These are phyloP conservation scores for Pseudonitzschia delicatissima DNA, from an alignment of 108 stramenopile species.

Conservation along the genomic window DNA sequence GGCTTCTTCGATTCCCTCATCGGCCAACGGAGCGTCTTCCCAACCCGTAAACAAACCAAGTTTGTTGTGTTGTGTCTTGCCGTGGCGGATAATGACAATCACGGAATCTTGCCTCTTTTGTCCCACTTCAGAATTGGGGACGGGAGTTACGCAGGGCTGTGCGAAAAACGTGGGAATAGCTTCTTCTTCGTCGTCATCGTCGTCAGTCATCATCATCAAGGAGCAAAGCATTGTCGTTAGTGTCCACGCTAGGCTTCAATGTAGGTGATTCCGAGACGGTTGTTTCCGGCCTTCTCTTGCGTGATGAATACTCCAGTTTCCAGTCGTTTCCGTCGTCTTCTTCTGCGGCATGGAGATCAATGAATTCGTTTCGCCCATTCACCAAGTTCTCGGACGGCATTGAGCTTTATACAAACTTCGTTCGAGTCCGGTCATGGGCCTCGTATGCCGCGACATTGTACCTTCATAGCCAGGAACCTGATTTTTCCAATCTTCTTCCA, in stretches of 20 bases:
- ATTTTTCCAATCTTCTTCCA: conserved; percentile 73
- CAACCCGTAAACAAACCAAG: conserved; percentile 93
- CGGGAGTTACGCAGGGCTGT: conserved; percentile 39
- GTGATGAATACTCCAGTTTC: conserved; percentile 31
- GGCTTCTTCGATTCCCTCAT: conserved; percentile 89
- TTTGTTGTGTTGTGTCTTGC: conserved; percentile 92
- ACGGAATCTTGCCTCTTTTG: conserved; percentile 52
- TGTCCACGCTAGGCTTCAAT: background rate
- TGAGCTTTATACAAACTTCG: conserved; percentile 68
- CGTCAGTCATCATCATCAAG: conserved; percentile 13
- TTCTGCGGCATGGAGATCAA: conserved; percentile 39
- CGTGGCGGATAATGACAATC: conserved; percentile 92
- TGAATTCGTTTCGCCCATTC: conserved; percentile 77
- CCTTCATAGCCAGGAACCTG: conserved; percentile 78
- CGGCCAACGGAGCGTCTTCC: conserved; percentile 86
- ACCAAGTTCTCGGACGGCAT: conserved; percentile 65
- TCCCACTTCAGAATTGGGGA: conserved; percentile 37
- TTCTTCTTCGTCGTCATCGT: conserved; percentile 10
- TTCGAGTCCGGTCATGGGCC: conserved; percentile 63
- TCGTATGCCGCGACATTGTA: conserved; percentile 49
- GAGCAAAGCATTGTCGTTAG: background rate
- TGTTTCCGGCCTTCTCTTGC: conserved; percentile 1
- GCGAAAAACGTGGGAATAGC: conserved; percentile 22
- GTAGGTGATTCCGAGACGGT: background rate
- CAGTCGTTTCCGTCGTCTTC: conserved; percentile 84